Conservation (phyloP, 177 flowering plant genomes). For the Vitis hybrid region DNA sequence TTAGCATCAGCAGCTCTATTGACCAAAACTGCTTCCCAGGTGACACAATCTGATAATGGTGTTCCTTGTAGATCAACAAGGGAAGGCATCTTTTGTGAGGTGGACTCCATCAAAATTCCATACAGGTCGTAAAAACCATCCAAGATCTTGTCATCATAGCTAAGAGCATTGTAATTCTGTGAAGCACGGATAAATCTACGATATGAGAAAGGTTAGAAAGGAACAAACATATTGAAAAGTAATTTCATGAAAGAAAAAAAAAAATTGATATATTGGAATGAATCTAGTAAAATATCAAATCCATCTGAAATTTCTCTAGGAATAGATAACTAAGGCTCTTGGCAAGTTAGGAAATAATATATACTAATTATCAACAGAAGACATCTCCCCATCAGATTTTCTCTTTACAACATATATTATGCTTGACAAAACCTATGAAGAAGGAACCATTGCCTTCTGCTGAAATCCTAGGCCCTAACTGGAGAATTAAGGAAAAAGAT, state of each 20-base stretch:
- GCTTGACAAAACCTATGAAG: no score
- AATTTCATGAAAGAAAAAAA: neutral
- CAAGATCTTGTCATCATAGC: constrained; percentile 91
- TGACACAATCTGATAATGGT: constrained; percentile 61
- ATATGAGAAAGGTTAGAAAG: constrained; percentile 52
- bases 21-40: constrained; percentile 90
- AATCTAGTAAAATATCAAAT: no score
- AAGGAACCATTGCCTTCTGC: no score
- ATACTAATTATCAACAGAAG: no score
- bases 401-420: no score
- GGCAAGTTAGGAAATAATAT: no score
- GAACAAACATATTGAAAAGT: constrained; percentile 19
- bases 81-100: constrained; percentile 84
- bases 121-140: constrained; percentile 97
- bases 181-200: constrained; percentile 59
- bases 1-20: constrained; percentile 78
- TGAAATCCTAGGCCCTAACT: no score
- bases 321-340: no score
- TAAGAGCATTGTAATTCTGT: constrained; percentile 88
- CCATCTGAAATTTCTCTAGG: no score
- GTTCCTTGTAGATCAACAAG: constrained; percentile 86
- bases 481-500: no score
- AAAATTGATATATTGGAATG: neutral
- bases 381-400: no score
- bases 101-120: constrained; percentile 59